A percentile compares a stretch with the other conserved stretches of the same genome.
Evolutionary conservation across 2,329 filamentous ascomycete species (phyloP).

Genomic region (Cordyceps cateniannulata): DNA sequence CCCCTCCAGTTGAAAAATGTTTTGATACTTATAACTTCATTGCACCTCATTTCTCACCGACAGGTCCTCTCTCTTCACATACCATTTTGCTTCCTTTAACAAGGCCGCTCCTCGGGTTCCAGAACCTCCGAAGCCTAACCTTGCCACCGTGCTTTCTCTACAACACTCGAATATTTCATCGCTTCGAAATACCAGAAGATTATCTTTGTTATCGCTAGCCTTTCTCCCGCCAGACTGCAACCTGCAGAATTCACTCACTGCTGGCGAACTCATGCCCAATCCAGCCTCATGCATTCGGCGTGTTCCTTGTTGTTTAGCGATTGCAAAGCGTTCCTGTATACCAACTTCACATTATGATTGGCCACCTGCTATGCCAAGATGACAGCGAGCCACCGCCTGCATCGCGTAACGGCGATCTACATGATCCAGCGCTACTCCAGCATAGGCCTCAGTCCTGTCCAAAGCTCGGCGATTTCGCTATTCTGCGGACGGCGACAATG

Average conservation of each 20-base stretch:
- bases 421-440: neutral
- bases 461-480: conserved; percentile 11
- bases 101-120: neutral
- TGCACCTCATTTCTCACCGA: neutral
- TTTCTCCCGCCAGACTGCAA: neutral
- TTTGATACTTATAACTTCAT: neutral
- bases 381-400: neutral
- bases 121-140: neutral
- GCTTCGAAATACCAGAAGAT: neutral
- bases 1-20: neutral
- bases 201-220: neutral
- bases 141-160: neutral
- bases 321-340: neutral
- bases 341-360: neutral
- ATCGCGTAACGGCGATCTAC: neutral
- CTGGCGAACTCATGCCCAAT: neutral
- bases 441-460: conserved; percentile 6
- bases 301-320: neutral
- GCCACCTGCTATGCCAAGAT: neutral
- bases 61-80: neutral
- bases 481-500: neutral
- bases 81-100: neutral
- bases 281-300: neutral
- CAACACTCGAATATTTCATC: neutral
- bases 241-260: neutral